Base-by-base conservation (phyloP, 495 filamentous ascomycete species). In the Chlorociboria aeruginascens region DNA sequence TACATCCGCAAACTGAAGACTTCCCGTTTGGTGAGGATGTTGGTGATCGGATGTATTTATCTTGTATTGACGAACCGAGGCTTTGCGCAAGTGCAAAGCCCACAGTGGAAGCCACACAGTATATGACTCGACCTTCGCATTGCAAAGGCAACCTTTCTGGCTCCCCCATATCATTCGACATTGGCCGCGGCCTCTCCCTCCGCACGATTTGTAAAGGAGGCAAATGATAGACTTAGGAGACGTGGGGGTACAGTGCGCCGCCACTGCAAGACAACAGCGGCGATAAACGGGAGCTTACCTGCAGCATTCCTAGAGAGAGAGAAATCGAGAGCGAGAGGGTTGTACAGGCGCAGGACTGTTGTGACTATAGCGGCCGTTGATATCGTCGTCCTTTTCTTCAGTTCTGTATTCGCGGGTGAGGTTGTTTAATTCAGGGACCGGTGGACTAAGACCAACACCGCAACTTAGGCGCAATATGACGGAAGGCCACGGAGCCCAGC, bases 231-330 rank as follows among this genome's bases (percentile, higher is more conserved):
- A 20, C 6, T 48, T 45, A 29, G 45, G 40, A n/a, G 37, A 37
- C 45, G 51, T 54, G 46, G 51, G 46, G 46, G 46, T 50, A 46
- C 14, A 38, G 10, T 52, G 16, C 29, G 44, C 30, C 29, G 44
- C 30, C 13, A 8, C 17, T 43, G 20, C 20, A 25, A 25, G 20
- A 25, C 20, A 25, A 25, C 20, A 25, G 20, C 20, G 20, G 20
- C 20, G 20, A 25, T 25, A 4, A 25, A 25, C 20, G 40, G 25
- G 3, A 32, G 46, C 56, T 59, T 54, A 59, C 56, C 53, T 56
- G 56, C 50, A 59, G 56, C 53, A 59, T 56, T 55, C 55, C 51
- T 55, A 51, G 35, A 52, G 32, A 38, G 9, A 29, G 25, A 34
- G 32, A 36, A 36, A 45, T 49, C 10, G 20, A 17, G 17, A 39